Percentiles rank a stretch among this genome's conserved stretches.
These are phyloP conservation scores for Medicago lupulina DNA, from an alignment of 306 rosid genomes.

Conservation along the genomic window DNA sequence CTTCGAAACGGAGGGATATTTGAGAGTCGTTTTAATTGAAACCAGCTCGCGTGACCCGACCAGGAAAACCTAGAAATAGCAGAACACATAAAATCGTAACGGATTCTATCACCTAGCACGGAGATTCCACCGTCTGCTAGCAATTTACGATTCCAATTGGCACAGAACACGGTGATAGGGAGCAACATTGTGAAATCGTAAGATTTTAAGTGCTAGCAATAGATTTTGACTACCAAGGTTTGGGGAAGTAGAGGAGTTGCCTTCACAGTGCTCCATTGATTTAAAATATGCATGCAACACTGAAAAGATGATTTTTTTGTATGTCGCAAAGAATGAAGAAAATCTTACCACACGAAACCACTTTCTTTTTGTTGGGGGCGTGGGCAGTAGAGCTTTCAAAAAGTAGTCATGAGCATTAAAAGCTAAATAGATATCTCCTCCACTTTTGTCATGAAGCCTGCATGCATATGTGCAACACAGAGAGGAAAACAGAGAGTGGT, in stretches of 20 bases:
- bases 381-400: conserved; percentile 59
- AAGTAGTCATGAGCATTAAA: conserved; percentile 83
- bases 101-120: too few relatives aligned
- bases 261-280: conserved; percentile 8
- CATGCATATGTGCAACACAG: conserved; percentile 34
- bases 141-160: too few relatives aligned
- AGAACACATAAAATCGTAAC: too few relatives aligned
- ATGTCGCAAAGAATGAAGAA: conserved; percentile 9
- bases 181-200: too few relatives aligned
- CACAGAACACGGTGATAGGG: too few relatives aligned
- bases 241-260: background rate
- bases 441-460: conserved; percentile 82
- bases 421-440: conserved; percentile 84
- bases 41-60: too few relatives aligned
- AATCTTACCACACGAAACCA: conserved; percentile 96
- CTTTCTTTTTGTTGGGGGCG: conserved; percentile 63
- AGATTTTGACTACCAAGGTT: too few relatives aligned
- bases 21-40: too few relatives aligned
- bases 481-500: conserved; percentile 28
- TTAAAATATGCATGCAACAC: conserved; percentile 36
- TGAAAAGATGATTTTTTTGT: conserved; percentile 8
- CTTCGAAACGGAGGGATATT: too few relatives aligned
- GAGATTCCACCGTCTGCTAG: too few relatives aligned
- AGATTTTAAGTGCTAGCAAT: too few relatives aligned
- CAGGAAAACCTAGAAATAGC: too few relatives aligned